Evolutionary conservation across 2,329 filamentous ascomycete genomes (phyloP), one percentile per base, ranked within the genome.

Genomic region (Aspergillus sp.): DNA sequence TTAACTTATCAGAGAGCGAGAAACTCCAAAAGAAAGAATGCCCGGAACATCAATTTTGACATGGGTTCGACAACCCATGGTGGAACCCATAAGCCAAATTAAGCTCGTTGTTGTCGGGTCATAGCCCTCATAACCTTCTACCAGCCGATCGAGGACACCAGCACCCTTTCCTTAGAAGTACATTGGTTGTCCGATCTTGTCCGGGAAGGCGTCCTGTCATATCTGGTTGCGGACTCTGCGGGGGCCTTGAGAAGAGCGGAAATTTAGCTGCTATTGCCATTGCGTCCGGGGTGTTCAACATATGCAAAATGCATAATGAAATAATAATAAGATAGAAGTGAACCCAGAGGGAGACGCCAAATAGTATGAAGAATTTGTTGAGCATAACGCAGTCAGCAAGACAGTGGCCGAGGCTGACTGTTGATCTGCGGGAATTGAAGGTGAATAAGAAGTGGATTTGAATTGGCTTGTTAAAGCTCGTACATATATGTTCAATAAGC

Each of bases 111-210:
- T 49, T 48, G 7, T 38, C 35, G 20, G 49, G 39, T 51, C 45
- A 19, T 49, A 52, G 2, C 44, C 46, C 15, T 44, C 23, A 2
- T 57, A 52, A 15, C 39, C 27, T 37, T 48, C 46, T 9, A 42
- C 32, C 12, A 53, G 37, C 4, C 25, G 47, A n/a, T 45, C 53
- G 46, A n/a, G 41, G 45, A 2, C 32, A 25, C 55, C 55, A 58
- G n/a, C 37, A 55, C 30, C 51, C 53, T 19, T 30, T 46, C 35
- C 30, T 55, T 51, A 58, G 49, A 48, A 39, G 48, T 44, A 50
- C 17, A 59, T 33, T 41, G 43, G 25, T 20, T 48, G 49, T 22
- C 44, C 25, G 9, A 27, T 50, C 32, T 17, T 39, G 15, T 44
- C 19, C 4, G 46, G 49, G 13, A 53, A 35, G 43, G 49, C 38